Evolutionary conservation across 2,329 filamentous ascomycete species (phyloP), one percentile per base, ranked within the genome.

Genomic region (Colletotrichum viniferum): DNA sequence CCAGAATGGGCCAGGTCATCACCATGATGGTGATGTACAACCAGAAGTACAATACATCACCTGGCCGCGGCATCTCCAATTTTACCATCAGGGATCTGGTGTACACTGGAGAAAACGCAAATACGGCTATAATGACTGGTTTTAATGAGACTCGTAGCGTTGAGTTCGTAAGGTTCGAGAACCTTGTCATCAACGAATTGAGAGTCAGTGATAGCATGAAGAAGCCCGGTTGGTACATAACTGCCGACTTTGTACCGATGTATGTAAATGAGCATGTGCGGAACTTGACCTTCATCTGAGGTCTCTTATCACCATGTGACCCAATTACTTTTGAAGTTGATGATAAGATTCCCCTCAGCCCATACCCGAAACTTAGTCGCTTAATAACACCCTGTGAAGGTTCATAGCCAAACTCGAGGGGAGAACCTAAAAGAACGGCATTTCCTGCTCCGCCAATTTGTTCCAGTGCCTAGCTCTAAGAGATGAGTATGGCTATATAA

Each of bases 21-120:
- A 81, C 81, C 36, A 74, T 84, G 28, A 78, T 82, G 3, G 79
- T 82, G 21, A 82, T 83, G 79, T 77, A 80, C 43, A 83, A 83
- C 68, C 68, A 77, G 4, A 82, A 77, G 72, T 84, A 79, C 65
- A 84, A 79, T 21, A 83, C 80, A 4, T 79, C 82, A 6, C 81
- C 83, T 0, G 82, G 83, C 2, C 69, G 79, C 1, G 79, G 77
- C 1, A 81, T 84, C 55, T 73, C 71, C 10, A 82, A 84, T 52
- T 76, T 84, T 5, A 78, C 75, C 18, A 73, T 83, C 34, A 79
- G 78, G 56, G 77, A 81, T 52, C 6, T 83, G 55, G 61, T 32
- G 7, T 79, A 78, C 56, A 61, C 56, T 36, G 75, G 72, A 5
- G 55, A 14, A 1, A 65, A 66, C 10, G 78, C 73, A 1, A 79